Evolutionary conservation across 139 green algal genomes (phyloP).

Genomic region (Chlamydomonas asymmetrica): DNA sequence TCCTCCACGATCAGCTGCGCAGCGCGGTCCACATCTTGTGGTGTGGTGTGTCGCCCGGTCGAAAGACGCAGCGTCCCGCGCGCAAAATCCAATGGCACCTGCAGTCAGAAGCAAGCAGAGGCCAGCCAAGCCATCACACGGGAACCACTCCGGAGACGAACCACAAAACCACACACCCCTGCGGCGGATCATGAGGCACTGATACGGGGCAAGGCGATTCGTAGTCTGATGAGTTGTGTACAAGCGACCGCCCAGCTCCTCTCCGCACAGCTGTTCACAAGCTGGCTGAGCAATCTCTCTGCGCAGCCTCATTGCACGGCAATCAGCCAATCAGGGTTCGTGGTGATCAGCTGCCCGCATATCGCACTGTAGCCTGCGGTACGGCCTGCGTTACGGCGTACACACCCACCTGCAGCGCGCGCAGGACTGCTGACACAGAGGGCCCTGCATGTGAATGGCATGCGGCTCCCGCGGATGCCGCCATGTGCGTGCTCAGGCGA

Average conservation of each 20-base stretch:
- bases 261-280: background rate
- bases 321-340: constrained; percentile 8
- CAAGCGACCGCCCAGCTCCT: background rate
- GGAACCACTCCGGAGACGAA: background rate
- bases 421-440: constrained; percentile 42
- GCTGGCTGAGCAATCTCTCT: background rate
- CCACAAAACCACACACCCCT: too few species aligned
- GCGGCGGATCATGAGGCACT: too few species aligned
- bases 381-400: too few species aligned
- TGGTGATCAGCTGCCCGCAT: background rate
- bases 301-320: constrained; percentile 2
- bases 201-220: background rate
- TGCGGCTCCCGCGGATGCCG: constrained; percentile 70
- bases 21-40: constrained; percentile 58
- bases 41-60: constrained; percentile 67
- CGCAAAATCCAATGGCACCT: constrained; percentile 52
- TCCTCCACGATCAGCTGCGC: constrained; percentile 47
- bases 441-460: constrained; percentile 60
- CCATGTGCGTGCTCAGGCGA: constrained; percentile 51
- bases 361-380: background rate
- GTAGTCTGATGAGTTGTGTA: background rate
- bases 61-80: constrained; percentile 75
- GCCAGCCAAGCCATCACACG: background rate
- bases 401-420: constrained; percentile 20
- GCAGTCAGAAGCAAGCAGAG: constrained; percentile 22